These are phyloP conservation scores for Blastocystis sp. DNA, from an alignment of 352 stramenopile genomes.

Conservation along the genomic window DNA sequence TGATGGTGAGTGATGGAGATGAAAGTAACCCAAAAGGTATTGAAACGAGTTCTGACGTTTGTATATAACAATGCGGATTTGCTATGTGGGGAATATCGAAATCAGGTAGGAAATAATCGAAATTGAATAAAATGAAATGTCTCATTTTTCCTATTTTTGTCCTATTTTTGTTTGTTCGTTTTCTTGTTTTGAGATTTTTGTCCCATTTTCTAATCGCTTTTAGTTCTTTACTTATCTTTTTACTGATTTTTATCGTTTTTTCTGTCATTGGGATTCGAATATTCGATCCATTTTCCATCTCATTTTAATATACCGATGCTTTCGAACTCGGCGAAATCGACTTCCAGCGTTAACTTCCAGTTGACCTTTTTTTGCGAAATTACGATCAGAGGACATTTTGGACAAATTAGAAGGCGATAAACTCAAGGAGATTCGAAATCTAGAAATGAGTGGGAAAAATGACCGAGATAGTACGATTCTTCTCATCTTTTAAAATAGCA, in stretches of 20 bases:
- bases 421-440: background rate
- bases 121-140: too few relatives aligned
- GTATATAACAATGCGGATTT: conserved; percentile 21
- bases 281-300: conserved; percentile 30
- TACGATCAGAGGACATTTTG: background rate
- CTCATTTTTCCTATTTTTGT: background rate
- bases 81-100: background rate
- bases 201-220: background rate
- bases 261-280: conserved; percentile 48
- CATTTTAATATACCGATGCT: background rate
- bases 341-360: background rate
- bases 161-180: background rate
- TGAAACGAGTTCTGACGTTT: conserved; percentile 32
- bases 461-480: background rate
- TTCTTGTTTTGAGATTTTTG: background rate
- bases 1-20: background rate
- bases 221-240: conserved; percentile 45
- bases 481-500: background rate
- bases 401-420: background rate
- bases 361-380: background rate
- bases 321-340: background rate
- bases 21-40: background rate
- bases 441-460: background rate
- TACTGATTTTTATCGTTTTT: conserved; percentile 25
- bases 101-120: background rate